Percentiles rank a stretch among this genome's conserved stretches.
phyloP scores from a whole-genome alignment of 352 stramenopile genomes.

The Phytophthora uliginosa region DNA sequence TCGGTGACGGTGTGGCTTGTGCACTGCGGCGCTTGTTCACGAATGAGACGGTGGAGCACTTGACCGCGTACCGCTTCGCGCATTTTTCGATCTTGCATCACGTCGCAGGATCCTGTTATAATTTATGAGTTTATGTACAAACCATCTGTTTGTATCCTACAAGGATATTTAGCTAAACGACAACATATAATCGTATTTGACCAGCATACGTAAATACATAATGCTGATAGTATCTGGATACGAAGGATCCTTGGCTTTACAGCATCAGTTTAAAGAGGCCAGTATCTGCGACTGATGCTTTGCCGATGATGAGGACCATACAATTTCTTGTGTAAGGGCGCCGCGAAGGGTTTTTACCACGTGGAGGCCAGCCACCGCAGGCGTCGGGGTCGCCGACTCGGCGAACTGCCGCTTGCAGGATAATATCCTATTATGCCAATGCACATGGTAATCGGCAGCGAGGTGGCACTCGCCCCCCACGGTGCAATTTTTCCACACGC shows the following conservation, averaged over 20 bases:
- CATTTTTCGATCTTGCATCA: conserved; percentile 7
- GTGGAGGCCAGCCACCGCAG: background rate
- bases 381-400: background rate
- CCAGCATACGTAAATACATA: background rate
- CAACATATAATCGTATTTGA: background rate
- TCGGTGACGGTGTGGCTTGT: conserved; percentile 10
- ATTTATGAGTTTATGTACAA: background rate
- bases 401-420: background rate
- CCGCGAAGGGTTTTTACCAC: background rate
- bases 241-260: background rate
- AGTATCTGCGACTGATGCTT: conserved; percentile 11
- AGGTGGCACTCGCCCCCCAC: no score
- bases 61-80: conserved; percentile 5
- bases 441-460: no score
- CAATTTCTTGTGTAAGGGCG: conserved; percentile 4
- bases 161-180: no score
- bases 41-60: conserved; percentile 24
- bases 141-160: no score
- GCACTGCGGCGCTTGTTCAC: conserved; percentile 24
- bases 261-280: conserved; percentile 2
- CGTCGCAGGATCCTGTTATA: conserved; percentile 2
- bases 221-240: background rate
- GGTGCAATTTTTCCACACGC: no score
- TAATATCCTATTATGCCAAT: no score
- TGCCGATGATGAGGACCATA: conserved; percentile 1